Evolutionary conservation across 306 rosid species (phyloP), one percentile per base, ranked within the genome.

Genomic region (Abrus pulchellus): DNA sequence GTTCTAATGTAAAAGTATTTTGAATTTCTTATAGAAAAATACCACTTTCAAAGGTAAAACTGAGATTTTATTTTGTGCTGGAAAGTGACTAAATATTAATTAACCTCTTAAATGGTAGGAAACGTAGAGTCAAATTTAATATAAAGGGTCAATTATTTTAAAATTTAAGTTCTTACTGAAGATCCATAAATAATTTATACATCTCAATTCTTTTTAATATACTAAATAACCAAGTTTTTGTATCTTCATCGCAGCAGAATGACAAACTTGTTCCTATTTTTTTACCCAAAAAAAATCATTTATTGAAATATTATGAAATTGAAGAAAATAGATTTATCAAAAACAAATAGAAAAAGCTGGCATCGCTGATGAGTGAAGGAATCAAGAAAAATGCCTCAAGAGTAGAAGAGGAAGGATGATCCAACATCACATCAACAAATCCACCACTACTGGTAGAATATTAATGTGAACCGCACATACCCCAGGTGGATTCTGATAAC

Each of bases 381-480:
- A 74, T 74, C 48, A 47, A 67, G 59, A 74, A 78, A 20, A 60
- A 83, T 62, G 56, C 43, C 56, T 40, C 20, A 60, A 67, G 76
- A 47, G 38, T 75, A 78, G 70, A 38, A 41, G 36, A 65, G 63
- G 69, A 43, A 7, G 68, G 77, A 79, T 56, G 81, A 83, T 67
- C 59, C 68, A 73, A 54, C 68, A 83, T 74, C 85, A 74, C 77
- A 87, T 70, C 85, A 80, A 60, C 68, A 66, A 80, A 68, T 55
- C 56, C 78, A 75, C 45, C 80, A 27, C 61, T 65, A 63, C 49
- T 29, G 40, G 14, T 0, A 61, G 86, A 68, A 77, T 79, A 76
- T 80, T 57, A 83, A 54, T 69, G 55, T 69, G 84, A 74, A 66
- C 74, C 79, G 74, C 63, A 59, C 41, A 71, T 2, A 36, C 29